Evolutionary conservation across 2,329 filamentous ascomycete species (phyloP).

Genomic region (Trichoderma sp.): DNA sequence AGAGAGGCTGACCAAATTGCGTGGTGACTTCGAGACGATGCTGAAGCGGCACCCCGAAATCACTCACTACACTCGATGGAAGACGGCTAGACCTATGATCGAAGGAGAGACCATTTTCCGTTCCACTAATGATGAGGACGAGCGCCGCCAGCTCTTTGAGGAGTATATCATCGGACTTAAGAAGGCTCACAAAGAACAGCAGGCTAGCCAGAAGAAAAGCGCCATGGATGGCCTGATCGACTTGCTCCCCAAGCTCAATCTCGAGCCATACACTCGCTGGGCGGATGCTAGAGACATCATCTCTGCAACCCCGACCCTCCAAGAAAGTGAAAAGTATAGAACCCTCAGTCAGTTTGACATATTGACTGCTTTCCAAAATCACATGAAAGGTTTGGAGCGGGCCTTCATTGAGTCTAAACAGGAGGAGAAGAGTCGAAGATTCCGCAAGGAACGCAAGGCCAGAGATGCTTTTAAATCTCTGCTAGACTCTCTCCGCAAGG

Average conservation of each 20-base stretch:
- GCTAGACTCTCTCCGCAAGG: slow-evolving; percentile 68
- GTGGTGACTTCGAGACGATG: slow-evolving; percentile 93
- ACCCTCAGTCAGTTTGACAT: slow-evolving; percentile 84
- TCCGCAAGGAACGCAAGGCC: slow-evolving; percentile 78
- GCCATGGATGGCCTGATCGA: slow-evolving; percentile 81
- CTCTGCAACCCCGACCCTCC: slow-evolving; percentile 71
- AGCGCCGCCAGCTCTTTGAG: slow-evolving; percentile 86
- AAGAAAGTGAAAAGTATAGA: slow-evolving; percentile 80
- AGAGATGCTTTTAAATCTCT: slow-evolving; percentile 77
- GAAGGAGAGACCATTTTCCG: slow-evolving; percentile 95
- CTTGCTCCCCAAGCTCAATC: slow-evolving; percentile 73
- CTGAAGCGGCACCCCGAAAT: slow-evolving; percentile 95
- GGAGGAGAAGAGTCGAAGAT: slow-evolving; percentile 76
- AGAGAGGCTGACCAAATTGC: slow-evolving; percentile 86
- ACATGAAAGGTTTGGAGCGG: slow-evolving; percentile 89
- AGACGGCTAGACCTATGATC: slow-evolving; percentile 89
- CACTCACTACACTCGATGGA: slow-evolving; percentile 95
- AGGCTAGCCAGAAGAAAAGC: slow-evolving; percentile 68
- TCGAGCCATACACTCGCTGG: slow-evolving; percentile 95
- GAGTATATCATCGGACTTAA: slow-evolving; percentile 87
- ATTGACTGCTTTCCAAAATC: slow-evolving; percentile 87
- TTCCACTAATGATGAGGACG: slow-evolving; percentile 80
- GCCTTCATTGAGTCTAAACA: slow-evolving; percentile 89
- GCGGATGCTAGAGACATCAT: slow-evolving; percentile 82
- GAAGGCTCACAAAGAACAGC: slow-evolving; percentile 73